Evolutionary conservation across 805 yeast genomes (phyloP), one percentile per base, ranked within the genome.

Genomic region (Cyberlindnera bimundalis): DNA sequence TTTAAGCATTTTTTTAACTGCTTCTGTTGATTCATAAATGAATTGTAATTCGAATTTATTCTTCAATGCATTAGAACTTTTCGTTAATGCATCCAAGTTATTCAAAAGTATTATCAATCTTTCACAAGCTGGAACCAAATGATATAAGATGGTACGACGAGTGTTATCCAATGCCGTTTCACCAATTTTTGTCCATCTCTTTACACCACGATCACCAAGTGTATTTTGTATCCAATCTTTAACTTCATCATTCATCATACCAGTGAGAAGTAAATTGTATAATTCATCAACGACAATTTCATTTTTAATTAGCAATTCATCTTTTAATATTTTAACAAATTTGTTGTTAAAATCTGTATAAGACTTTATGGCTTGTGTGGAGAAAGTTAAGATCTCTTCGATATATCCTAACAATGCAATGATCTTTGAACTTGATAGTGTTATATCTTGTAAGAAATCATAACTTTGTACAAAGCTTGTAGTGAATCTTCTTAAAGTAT

Each of bases 131-230:
- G 83, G 78, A 7, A 81, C 64, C 16, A 80, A 43, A 29, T 73
- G 71, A 30, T 74, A 65, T 40, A 74, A 73, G 1, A 77, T 48
- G 0, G 65, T 58, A 40, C 76, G 72, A 39, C 79, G 61, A 1
- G 73, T 60, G 33, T 63, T 62, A 31, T 79, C 82, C 52, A 74
- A 81, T 12, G 73, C 65, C 2, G 67, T 59, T 26, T 67, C 70
- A 0, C 84, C 81, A 14, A 71, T 37, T 38, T 68, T 71, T 3
- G 63, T 61, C 74, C 87, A 74, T 48, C 76, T 67, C 46, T 73
- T 76, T 15, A 76, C 56, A 21, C 85, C 85, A 46, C 84, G 65
- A 46, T 81, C 88, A 0, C 86, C 89, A 25, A 84, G 63, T 35
- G 79, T 76, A 49, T 81, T 80, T 17, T 75, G 69, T 53, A 84